Base-by-base conservation (phyloP, 257 asterid genomes). In the Ligustrum vulgare region DNA sequence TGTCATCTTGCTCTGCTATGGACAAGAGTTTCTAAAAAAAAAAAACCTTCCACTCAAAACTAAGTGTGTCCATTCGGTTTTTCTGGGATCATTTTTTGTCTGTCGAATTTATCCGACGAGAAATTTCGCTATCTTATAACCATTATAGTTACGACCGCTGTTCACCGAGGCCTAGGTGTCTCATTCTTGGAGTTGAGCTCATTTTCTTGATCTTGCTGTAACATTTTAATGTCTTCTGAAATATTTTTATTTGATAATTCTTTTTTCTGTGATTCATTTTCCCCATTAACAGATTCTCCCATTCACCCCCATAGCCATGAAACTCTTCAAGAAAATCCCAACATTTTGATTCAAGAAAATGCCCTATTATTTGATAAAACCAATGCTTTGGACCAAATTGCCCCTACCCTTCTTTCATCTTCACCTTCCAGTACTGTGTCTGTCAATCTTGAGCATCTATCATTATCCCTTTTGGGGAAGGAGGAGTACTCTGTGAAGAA, bases 371-470 rank as follows among this genome's bases (percentile, higher is more conserved):
- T 71, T 63, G 80, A 72, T 4, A 89, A 81, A 15, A 28, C 73
- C 0, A 39, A n/a, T 18, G 34, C 82, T 28, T 51, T 83, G 23
- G 88, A 86, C 25, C 87, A 84, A 80, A 81, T 87, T 43, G 75
- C 90, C 5, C 72, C 88, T 1, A 76, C 47, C 20, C 41, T 92
- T 37, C 72, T 86, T 2, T 90, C 96, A 1, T 84, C 97, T 33
- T 88, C 97, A 4, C 94, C 95, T 0, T 93, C 96, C 2, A 86
- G 90, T 56, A n/a, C 6, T 47, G n/a, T n/a, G n/a, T n/a, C n/a
- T n/a, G 78, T 76, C 18, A 83, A 86, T 86, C 89, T 92, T 1
- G 82, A 82, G 80, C 86, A 67, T 62, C 81, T 88, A 41, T 87
- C 97, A 0, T 73, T 87, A 18, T 78, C 79, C 18, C 78, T 70